Evolutionary conservation across 108 stramenopile genomes (phyloP).

Genomic region (Discostella pseudostelligera): DNA sequence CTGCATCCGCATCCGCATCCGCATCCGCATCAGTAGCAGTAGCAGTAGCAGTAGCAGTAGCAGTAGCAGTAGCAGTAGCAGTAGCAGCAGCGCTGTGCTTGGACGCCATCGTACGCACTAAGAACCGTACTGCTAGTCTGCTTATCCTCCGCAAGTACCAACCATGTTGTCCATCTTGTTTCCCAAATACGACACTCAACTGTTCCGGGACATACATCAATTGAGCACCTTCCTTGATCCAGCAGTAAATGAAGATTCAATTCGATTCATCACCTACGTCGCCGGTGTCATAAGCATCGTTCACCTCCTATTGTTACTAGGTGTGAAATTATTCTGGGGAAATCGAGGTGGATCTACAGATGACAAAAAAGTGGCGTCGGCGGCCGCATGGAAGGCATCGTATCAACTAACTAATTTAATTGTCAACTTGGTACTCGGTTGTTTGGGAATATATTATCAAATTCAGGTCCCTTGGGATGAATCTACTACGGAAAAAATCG

Average conservation of each 20-base stretch:
- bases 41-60: too few relatives aligned
- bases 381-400: constrained; percentile 35
- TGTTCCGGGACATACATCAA: constrained; percentile 19
- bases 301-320: constrained; percentile 19
- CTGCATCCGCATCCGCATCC: too few relatives aligned
- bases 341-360: not conserved
- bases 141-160: not conserved
- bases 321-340: constrained; percentile 4
- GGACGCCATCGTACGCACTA: too few relatives aligned
- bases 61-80: too few relatives aligned
- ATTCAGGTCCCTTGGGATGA: constrained; percentile 20
- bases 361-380: not conserved
- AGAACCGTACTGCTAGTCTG: too few relatives aligned
- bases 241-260: constrained; percentile 22
- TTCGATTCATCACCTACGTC: constrained; percentile 19
- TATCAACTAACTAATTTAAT: constrained; percentile 65
- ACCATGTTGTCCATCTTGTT: not conserved
- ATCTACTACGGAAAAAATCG: constrained; percentile 36
- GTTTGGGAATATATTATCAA: constrained; percentile 53
- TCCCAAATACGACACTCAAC: constrained; percentile 19
- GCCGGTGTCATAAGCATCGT: constrained; percentile 20
- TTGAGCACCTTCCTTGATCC: constrained; percentile 27
- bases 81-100: too few relatives aligned
- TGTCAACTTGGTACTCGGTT: constrained; percentile 55
- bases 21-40: too few relatives aligned